These are phyloP conservation scores for Pythium aphanidermatum DNA, from an alignment of 352 stramenopile genomes.

Conservation along the genomic window DNA sequence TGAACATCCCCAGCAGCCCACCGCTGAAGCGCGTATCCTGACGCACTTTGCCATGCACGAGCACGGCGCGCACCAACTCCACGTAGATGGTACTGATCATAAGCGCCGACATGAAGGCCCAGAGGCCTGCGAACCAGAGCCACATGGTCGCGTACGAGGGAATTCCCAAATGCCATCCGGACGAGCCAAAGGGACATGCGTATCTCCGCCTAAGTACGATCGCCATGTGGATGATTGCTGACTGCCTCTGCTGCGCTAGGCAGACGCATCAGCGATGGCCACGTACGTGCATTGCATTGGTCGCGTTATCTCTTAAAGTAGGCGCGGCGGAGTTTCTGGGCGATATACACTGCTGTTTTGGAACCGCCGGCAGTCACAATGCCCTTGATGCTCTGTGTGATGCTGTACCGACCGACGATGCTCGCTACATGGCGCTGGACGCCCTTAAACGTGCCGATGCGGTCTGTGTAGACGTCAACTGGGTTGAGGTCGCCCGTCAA, in stretches of 20 bases:
- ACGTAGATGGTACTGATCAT: slow-evolving; percentile 13
- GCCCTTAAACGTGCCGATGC: slow-evolving; percentile 49
- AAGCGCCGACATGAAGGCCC: slow-evolving; percentile 4
- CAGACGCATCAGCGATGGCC: background rate
- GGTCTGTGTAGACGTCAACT: slow-evolving; percentile 26
- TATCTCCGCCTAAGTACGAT: too few relatives aligned
- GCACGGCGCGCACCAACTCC: slow-evolving; percentile 10
- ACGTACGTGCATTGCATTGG: too few relatives aligned
- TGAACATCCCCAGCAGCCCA: background rate
- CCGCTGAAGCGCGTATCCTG: slow-evolving; percentile 1
- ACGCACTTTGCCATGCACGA: slow-evolving; percentile 19
- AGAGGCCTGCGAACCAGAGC: slow-evolving; percentile 7
- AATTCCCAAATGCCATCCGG: too few relatives aligned
- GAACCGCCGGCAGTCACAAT: slow-evolving; percentile 76
- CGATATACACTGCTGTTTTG: slow-evolving; percentile 78
- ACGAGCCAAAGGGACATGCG: too few relatives aligned
- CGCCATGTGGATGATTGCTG: too few relatives aligned
- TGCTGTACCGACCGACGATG: slow-evolving; percentile 82
- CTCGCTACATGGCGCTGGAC: slow-evolving; percentile 50
- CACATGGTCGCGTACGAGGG: too few relatives aligned
- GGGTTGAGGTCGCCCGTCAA: slow-evolving; percentile 30
- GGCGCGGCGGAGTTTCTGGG: slow-evolving; percentile 82
- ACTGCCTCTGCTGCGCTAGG: background rate
- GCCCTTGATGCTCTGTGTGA: slow-evolving; percentile 86
- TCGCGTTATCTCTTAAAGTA: slow-evolving; percentile 51